Percentiles rank a stretch among this genome's conserved stretches.
phyloP scores from a whole-genome alignment of 1,284 basidiomycete genomes.

The Ustilago bromivora region DNA sequence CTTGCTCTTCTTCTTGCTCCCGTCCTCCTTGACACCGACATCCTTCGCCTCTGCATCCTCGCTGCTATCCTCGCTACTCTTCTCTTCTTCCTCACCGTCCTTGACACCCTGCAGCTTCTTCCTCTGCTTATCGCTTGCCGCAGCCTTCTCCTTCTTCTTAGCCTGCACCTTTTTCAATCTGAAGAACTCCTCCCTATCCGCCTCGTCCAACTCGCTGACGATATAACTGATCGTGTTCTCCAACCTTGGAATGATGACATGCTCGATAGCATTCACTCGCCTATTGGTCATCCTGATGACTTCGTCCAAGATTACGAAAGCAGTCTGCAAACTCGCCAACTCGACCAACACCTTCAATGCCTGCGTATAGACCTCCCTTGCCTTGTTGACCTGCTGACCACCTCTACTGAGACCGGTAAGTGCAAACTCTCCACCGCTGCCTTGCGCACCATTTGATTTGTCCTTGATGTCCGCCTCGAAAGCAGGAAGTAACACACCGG shows the following conservation, averaged over 20 bases:
- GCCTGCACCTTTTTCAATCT: conserved; percentile 69
- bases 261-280: conserved; percentile 98
- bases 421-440: conserved; percentile 80
- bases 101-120: conserved; percentile 13
- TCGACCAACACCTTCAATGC: conserved; percentile 97
- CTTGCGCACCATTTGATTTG: conserved; percentile 24
- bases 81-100: conserved; percentile 14
- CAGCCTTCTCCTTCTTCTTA: conserved; percentile 63
- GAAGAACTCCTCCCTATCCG: conserved; percentile 69
- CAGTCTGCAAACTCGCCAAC: conserved; percentile 90
- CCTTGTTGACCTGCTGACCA: conserved; percentile 93
- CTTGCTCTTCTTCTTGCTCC: conserved; percentile 9
- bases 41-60: conserved; percentile 5
- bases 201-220: conserved; percentile 67
- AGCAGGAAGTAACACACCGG: conserved; percentile 94
- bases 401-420: conserved; percentile 97
- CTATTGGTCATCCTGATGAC: conserved; percentile 98
- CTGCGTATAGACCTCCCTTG: conserved; percentile 95
- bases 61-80: conserved; percentile 3
- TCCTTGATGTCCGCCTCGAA: conserved; percentile 74
- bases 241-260: conserved; percentile 93
- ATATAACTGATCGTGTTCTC: conserved; percentile 86
- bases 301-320: conserved; percentile 98
- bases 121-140: conserved; percentile 21
- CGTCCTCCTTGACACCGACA: background rate